phyloP scores from a whole-genome alignment of 352 stramenopile species.

The Phytophthora podocarpi region DNA sequence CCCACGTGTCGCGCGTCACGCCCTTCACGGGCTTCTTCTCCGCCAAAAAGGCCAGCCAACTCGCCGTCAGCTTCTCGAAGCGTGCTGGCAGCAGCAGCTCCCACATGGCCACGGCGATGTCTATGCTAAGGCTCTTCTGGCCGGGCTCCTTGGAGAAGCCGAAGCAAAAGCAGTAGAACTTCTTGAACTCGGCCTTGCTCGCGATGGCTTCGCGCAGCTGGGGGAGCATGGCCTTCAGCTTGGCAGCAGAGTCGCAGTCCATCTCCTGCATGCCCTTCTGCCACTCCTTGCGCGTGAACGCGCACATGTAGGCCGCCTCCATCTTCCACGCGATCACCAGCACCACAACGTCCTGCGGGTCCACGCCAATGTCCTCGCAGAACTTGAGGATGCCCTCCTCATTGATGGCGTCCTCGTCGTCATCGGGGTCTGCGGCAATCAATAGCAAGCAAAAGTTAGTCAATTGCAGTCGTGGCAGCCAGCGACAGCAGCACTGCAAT shows the following conservation, averaged over 20 bases:
- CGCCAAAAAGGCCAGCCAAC: constrained; percentile 81
- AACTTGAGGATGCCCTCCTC: constrained; percentile 85
- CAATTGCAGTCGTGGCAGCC: background rate
- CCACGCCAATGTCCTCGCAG: constrained; percentile 77
- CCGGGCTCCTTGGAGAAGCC: constrained; percentile 87
- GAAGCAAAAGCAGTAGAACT: constrained; percentile 90
- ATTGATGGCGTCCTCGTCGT: constrained; percentile 68
- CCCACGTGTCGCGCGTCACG: constrained; percentile 88
- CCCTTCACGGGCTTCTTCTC: constrained; percentile 81
- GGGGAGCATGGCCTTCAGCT: constrained; percentile 65
- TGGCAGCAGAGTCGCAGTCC: constrained; percentile 66
- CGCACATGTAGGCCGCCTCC: constrained; percentile 85
- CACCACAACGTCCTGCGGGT: constrained; percentile 80
- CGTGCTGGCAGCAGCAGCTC: constrained; percentile 71
- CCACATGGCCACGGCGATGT: constrained; percentile 89
- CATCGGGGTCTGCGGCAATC: constrained; percentile 36
- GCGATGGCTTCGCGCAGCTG: constrained; percentile 62
- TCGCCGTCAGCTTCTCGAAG: constrained; percentile 67
- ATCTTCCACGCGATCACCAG: constrained; percentile 90
- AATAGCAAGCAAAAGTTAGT: background rate
- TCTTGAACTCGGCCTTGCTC: constrained; percentile 68
- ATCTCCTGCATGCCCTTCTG: constrained; percentile 78
- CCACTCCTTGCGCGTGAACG: constrained; percentile 87
- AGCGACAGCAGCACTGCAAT: background rate
- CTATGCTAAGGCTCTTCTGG: constrained; percentile 87